Evolutionary conservation across 441 rosid species (phyloP).

Genomic region (Adansonia madagascariensis): DNA sequence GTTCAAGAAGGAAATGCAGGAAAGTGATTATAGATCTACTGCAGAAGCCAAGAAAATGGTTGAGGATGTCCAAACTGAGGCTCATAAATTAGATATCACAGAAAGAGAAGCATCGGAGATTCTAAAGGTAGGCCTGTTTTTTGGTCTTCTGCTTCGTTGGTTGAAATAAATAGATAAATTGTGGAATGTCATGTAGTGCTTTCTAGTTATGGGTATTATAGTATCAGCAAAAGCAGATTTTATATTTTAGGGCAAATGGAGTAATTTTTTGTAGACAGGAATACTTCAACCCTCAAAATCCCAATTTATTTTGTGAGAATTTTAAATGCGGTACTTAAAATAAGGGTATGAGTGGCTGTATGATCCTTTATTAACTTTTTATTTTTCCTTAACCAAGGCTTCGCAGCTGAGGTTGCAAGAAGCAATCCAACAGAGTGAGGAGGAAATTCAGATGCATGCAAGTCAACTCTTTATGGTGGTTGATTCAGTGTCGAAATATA

Average conservation of each 20-base stretch:
- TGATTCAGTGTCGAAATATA: conserved; percentile 71
- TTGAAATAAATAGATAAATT: not conserved
- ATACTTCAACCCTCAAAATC: too few species aligned
- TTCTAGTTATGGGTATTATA: not conserved
- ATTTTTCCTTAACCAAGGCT: conserved; percentile 34
- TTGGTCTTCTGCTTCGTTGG: not conserved
- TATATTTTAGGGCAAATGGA: not conserved
- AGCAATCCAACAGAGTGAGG: conserved; percentile 53
- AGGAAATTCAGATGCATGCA: conserved; percentile 58
- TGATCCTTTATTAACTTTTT: not conserved
- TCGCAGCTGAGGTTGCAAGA: conserved; percentile 61
- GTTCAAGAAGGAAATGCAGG: conserved; percentile 62
- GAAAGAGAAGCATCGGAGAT: conserved; percentile 81
- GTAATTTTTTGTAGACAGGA: too few species aligned
- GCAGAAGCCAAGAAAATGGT: conserved; percentile 62
- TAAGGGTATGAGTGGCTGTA: not conserved
- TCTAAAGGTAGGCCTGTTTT: conserved; percentile 47
- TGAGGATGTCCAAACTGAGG: conserved; percentile 56
- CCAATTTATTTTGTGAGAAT: not conserved
- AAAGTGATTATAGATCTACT: conserved; percentile 46
- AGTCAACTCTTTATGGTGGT: conserved; percentile 58
- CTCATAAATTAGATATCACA: conserved; percentile 49
- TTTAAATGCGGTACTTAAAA: not conserved
- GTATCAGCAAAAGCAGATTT: not conserved
- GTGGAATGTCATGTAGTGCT: not conserved